Evolutionary conservation across 1,284 basidiomycete genomes (phyloP), one percentile per base, ranked within the genome.

Genomic region (Malassezia equina): DNA sequence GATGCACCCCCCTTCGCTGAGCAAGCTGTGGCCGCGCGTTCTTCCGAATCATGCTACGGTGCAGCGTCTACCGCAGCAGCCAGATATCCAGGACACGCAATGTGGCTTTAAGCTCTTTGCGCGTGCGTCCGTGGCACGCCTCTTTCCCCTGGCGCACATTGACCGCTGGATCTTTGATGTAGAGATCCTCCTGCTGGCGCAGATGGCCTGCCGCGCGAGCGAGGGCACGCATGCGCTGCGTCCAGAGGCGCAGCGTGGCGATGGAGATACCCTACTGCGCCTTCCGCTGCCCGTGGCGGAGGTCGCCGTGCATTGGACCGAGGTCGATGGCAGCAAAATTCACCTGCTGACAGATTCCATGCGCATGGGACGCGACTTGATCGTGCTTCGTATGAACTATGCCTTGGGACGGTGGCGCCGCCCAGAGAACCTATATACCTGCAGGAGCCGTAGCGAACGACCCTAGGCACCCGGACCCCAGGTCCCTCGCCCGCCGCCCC

Each of bases 31-130:
- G 31, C 34, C 36, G 19, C 33, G 23, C 21, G 31, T 11, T 24
- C 8, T 21, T 28, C 27, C 48, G 15, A 15, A 15, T 4, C 29
- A 17, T 19, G 32, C 51, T 27, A 44, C 31, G 0, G 31, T 59
- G 28, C 6, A 15, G 25, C 13, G 36, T 5, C 50, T 61, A 27
- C 62, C 70, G 4, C 46, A 50, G 83, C 42, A 84, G 88, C 73
- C 81, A 88, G 84, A 88, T 66, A 86, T 94, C 62, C 82, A 85
- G 29, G 90, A 94, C 77, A 95, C 90, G 19, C 90, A 94, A 75
- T 94, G 90, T 71, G 90, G 90, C 33, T 95, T 95, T 82, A 94
- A 95, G 76, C 74, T 78, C 24, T 67, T 73, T 81, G 91, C 88
- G 7, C 86, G 89, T 2, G 71, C 79, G 5, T 84, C 88, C 0